phyloP scores from a whole-genome alignment of 2,329 filamentous ascomycete species.

The Beauveria bassiana region DNA sequence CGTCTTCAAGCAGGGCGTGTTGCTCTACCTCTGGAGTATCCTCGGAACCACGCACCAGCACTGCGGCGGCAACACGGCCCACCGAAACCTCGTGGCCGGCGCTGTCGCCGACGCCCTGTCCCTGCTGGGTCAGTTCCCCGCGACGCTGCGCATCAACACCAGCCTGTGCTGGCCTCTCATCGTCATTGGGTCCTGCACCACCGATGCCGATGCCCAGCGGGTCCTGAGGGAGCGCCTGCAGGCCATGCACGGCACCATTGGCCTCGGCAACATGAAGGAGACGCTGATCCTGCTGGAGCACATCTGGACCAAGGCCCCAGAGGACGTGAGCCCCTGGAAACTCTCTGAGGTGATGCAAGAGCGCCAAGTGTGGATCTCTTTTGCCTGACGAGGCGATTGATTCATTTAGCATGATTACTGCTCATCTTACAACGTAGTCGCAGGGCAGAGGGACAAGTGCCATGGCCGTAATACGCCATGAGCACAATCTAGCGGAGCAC shows the following conservation, averaged over 20 bases:
- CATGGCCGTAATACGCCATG: no score
- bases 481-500: background rate
- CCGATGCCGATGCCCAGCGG: slow-evolving; percentile 26
- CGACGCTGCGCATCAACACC: slow-evolving; percentile 29
- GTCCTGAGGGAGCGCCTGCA: slow-evolving; percentile 26
- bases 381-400: slow-evolving; percentile 26
- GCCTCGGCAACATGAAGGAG: slow-evolving; percentile 37
- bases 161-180: slow-evolving; percentile 33
- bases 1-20: slow-evolving; percentile 37
- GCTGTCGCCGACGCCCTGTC: slow-evolving; percentile 24
- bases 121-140: slow-evolving; percentile 24
- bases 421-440: no score
- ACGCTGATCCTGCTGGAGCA: slow-evolving; percentile 33
- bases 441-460: no score
- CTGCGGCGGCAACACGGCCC: slow-evolving; percentile 15
- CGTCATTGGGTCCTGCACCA: slow-evolving; percentile 30
- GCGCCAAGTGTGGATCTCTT: slow-evolving; percentile 40
- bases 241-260: slow-evolving; percentile 29
- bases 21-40: slow-evolving; percentile 34
- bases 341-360: slow-evolving; percentile 37
- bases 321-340: slow-evolving; percentile 32
- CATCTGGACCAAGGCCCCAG: slow-evolving; percentile 30
- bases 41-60: slow-evolving; percentile 22
- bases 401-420: background rate
- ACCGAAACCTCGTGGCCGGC: slow-evolving; percentile 20